Evolutionary conservation across 2,329 filamentous ascomycete genomes (phyloP), one percentile per base, ranked within the genome.

Genomic region (Arthrinium phaeospermum): DNA sequence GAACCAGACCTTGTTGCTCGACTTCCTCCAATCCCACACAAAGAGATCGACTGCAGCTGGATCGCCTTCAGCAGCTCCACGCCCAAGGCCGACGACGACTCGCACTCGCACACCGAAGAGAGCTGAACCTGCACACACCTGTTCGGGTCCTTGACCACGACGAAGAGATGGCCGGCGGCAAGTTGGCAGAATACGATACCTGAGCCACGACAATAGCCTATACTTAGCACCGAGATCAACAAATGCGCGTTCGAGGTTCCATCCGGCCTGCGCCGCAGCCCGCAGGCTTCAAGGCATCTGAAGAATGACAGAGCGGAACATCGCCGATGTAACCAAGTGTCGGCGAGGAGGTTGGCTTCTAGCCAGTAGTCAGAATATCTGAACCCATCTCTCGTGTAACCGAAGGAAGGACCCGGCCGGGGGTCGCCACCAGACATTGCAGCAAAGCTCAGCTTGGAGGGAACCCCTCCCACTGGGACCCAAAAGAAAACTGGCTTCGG

Each of bases 311-410:
- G 2, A 37, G 4, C 53, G 22, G 16, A 10, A 14, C 19, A 41
- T n/a, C 19, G 57, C 10, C 57, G 34, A 24, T 37, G 27, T 8
- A 30, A 61, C 3, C 14, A 61, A 14, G 1, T 37, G 27, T n/a
- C 7, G 57, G 57, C 34, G 57, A 41, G 22, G 57, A 13, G 57
- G 24, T 24, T n/a, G 34, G n/a, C 19, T 64, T 64, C 57, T 30
- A 30, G 27, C 4, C n/a, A 30, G 51, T 6, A 61, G 19, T 12
- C 34, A 24, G 57, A 64, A 41, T 5, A n/a, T 41, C 34, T 64
- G 57, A 10, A 34, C 34, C 57, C 12, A 41, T 64, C 57, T 64
- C 57, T 24, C 57, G 57, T 64, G 57, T 64, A n/a, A 64, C 57
- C 41, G 10, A 64, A 64, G 19, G 10, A 10, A 41, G 37, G 7